phyloP scores from a whole-genome alignment of 805 yeast genomes.

The Yamadazyma kitorensis region DNA sequence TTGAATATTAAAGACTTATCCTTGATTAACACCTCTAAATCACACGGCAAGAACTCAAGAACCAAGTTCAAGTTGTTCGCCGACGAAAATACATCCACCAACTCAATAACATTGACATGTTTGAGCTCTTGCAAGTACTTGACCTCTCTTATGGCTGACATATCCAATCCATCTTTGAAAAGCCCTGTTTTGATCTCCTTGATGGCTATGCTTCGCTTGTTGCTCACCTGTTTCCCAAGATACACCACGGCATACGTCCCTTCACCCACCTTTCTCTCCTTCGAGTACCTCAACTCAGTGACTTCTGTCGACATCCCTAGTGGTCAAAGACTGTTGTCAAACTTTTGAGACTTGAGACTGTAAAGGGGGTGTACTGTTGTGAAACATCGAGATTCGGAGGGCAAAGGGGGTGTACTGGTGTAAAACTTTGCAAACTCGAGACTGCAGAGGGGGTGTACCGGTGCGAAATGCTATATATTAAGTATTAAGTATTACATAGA shows the following conservation, averaged over 20 bases:
- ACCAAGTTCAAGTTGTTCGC: conserved; percentile 72
- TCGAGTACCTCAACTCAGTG: conserved; percentile 30
- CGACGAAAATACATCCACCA: conserved; percentile 80
- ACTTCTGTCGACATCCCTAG: no score
- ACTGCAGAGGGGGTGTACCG: no score
- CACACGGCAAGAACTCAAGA: conserved; percentile 85
- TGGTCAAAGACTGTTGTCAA: no score
- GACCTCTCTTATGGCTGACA: conserved; percentile 95
- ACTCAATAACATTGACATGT: conserved; percentile 73
- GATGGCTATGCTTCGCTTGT: conserved; percentile 70
- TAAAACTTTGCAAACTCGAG: no score
- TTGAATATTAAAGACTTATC: conserved; percentile 74
- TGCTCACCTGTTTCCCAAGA: conserved; percentile 65
- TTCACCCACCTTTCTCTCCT: conserved; percentile 91
- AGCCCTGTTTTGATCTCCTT: conserved; percentile 94
- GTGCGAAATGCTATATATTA: no score
- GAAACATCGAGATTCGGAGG: no score
- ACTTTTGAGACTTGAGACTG: no score
- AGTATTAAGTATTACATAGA: no score
- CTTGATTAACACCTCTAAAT: conserved; percentile 83
- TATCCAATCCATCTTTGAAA: conserved; percentile 94
- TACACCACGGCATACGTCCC: conserved; percentile 98
- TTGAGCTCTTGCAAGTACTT: conserved; percentile 80
- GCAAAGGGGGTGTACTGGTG: no score
- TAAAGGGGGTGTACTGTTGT: no score